phyloP scores from a whole-genome alignment of 2,329 filamentous ascomycete genomes.

The Colletotrichum tamarilloi region DNA sequence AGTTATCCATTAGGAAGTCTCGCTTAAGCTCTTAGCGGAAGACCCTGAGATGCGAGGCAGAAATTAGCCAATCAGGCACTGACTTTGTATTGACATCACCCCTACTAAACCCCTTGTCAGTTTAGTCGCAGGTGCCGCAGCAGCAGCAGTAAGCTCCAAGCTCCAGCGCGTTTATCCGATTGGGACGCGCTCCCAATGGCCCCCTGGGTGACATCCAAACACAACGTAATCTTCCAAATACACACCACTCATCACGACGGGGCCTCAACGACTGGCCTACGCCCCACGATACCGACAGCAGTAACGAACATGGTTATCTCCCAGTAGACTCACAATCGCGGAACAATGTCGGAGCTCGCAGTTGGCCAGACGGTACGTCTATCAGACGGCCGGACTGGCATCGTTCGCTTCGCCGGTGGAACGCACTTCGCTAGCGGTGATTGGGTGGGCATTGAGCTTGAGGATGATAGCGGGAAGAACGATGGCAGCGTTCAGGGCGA shows the following conservation, averaged over 20 bases:
- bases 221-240: constrained; percentile 9
- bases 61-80: constrained; percentile 11
- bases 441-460: constrained; percentile 92
- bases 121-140: neutral
- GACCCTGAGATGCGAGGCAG: constrained; percentile 5
- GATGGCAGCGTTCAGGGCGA: constrained; percentile 91
- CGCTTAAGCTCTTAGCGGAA: neutral
- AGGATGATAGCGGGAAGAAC: constrained; percentile 87
- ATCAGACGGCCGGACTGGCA: constrained; percentile 79
- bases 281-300: constrained; percentile 11
- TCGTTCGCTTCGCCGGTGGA: constrained; percentile 83
- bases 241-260: constrained; percentile 17
- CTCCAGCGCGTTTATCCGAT: constrained; percentile 32
- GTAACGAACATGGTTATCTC: constrained; percentile 28
- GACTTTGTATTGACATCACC: constrained; percentile 12
- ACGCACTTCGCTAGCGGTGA: constrained; percentile 84
- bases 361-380: constrained; percentile 83
- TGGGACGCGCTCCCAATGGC: constrained; percentile 22
- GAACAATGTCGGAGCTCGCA: constrained; percentile 67
- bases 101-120: constrained; percentile 10
- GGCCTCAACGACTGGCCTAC: constrained; percentile 21
- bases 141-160: constrained; percentile 6
- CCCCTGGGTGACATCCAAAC: constrained; percentile 32
- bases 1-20: neutral
- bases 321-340: constrained; percentile 9